Evolutionary conservation across 371 early-diverging fungal species (phyloP).

Genomic region (Mortierella sp.): DNA sequence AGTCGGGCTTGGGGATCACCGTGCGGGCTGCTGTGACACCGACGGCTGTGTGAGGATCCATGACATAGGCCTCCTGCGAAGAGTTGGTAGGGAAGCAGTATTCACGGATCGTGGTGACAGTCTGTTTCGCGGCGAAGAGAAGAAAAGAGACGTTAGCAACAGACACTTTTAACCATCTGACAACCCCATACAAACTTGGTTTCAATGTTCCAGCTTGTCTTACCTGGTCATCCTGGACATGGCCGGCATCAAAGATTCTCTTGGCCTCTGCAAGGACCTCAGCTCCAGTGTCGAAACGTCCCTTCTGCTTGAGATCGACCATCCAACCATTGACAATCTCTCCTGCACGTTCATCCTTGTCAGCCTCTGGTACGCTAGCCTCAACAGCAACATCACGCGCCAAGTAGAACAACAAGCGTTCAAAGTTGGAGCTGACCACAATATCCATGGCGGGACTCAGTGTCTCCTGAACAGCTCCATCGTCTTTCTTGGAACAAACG

Average conservation of each 20-base stretch:
- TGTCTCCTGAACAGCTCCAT: slow-evolving; percentile 80
- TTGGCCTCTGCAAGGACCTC: slow-evolving; percentile 74
- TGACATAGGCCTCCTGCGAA: slow-evolving; percentile 75
- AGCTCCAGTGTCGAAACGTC: slow-evolving; percentile 78
- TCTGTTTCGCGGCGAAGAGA: slow-evolving; percentile 53
- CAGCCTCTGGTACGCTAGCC: slow-evolving; percentile 52
- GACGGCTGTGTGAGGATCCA: slow-evolving; percentile 97
- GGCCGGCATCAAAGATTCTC: slow-evolving; percentile 78
- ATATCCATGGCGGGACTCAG: slow-evolving; percentile 98
- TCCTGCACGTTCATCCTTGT: slow-evolving; percentile 64
- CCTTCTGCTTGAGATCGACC: slow-evolving; percentile 76
- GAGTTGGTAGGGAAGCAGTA: slow-evolving; percentile 66
- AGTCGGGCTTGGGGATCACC: slow-evolving; percentile 23
- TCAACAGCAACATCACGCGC: slow-evolving; percentile 68
- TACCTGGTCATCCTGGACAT: slow-evolving; percentile 76
- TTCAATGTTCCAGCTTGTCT: background rate
- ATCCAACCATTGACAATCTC: slow-evolving; percentile 80
- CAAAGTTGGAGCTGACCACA: slow-evolving; percentile 95
- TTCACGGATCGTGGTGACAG: slow-evolving; percentile 76
- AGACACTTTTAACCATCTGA: too few relatives aligned
- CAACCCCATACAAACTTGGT: too few relatives aligned
- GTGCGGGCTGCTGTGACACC: slow-evolving; percentile 89
- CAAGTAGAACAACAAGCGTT: slow-evolving; percentile 93
- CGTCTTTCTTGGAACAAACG: slow-evolving; percentile 77
- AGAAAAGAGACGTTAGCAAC: background rate